Evolutionary conservation across 2,329 filamentous ascomycete species (phyloP), one percentile per base, ranked within the genome.

Genomic region (Venturia nashicola): DNA sequence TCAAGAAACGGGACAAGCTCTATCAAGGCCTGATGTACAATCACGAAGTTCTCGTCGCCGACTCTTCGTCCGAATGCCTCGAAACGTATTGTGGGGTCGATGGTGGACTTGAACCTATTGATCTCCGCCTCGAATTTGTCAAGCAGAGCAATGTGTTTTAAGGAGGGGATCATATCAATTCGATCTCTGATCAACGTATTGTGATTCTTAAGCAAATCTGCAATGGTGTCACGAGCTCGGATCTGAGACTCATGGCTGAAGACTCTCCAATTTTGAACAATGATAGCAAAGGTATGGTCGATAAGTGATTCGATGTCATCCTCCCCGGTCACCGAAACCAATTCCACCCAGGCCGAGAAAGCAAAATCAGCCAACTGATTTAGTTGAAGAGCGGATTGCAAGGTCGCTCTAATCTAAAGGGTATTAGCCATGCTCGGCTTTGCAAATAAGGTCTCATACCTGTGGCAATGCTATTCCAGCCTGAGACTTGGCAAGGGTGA

Each of bases 221-320:
- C 76, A 32, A 97, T 79, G 67, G 91, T 80, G 18, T 81, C 76
- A 65, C 84, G 80, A 3, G 87, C 87, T 63, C 80, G 79, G 3
- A 80, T 70, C 66, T 83, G 84, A 1, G 86, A 86, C 3, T 78
- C 72, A 4, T 81, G 77, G 27, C 86, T 84, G 64, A 97, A 86
- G 2, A 70, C 74, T 5, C 72, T 68, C 94, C 94, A 99, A 70
- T 94, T 87, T 68, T 88, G 86, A 32, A 88, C 86, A 60, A 97
- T 86, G 48, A 96, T 84, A 62, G 92, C 91, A 68, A 97, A 91
- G 0, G 92, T 96, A 65, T 93, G 91, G 71, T 96, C 91, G 9
- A 97, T 78, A 44, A 97, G 81, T 34, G 85, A 81, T 67, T 88
- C 86, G 6, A 96, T 81, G 70, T 97, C 92, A 32, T 91, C 87